A percentile compares a stretch with the other conserved stretches of the same genome.
Evolutionary conservation across 208 protist species (phyloP).

Genomic region (Strigomonas galati): DNA sequence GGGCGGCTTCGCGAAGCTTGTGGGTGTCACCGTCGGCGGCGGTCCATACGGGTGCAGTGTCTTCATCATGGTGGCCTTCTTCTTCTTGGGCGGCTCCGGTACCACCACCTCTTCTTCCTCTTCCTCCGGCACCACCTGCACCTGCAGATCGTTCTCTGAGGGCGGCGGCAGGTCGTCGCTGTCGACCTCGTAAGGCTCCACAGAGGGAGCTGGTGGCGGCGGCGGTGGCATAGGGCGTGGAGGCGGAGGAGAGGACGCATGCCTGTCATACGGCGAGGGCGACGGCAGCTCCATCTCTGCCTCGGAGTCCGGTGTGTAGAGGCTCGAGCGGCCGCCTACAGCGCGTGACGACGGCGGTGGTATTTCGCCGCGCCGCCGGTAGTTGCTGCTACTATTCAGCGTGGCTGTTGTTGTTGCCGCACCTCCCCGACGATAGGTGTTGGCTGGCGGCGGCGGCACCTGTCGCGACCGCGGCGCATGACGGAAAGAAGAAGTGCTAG

Average conservation of each 20-base stretch:
- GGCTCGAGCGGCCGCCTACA: neutral
- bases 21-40: neutral
- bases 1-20: slow-evolving; percentile 4
- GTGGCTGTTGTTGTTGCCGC: neutral
- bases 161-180: neutral
- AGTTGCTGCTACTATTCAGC: neutral
- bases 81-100: neutral
- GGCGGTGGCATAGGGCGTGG: neutral
- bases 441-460: neutral
- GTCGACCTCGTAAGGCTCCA: neutral
- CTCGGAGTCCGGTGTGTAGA: neutral
- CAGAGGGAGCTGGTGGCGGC: neutral
- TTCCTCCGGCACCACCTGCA: neutral
- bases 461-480: neutral
- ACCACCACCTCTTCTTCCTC: neutral
- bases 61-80: neutral
- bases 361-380: too few species aligned
- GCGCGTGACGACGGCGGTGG: neutral
- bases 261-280: neutral
- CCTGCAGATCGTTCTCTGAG: neutral
- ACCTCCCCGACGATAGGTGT: too few species aligned
- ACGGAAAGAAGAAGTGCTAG: neutral
- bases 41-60: neutral
- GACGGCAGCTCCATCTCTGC: neutral
- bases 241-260: neutral